Evolutionary conservation across 2,329 filamentous ascomycete species (phyloP), one percentile per base, ranked within the genome.

Genomic region (Orbilia ellipsospora): DNA sequence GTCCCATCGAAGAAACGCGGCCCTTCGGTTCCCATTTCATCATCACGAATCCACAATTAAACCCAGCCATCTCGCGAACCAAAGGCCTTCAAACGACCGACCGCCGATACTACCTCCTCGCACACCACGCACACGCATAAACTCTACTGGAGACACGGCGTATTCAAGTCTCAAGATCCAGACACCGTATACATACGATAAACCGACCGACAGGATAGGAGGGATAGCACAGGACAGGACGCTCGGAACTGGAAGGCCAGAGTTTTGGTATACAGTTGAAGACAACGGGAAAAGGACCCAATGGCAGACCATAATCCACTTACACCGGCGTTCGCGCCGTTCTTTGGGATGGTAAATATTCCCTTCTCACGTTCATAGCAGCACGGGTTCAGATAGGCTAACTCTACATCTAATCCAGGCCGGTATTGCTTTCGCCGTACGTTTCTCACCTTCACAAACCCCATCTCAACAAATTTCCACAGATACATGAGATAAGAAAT

Each of bases 241-340:
- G 8, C 5, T 7, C 31, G 31, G 31, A 36, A 7, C 31, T 7
- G 31, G 31, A 36, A 36, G 31, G 31, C 31, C 31, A 36, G 6
- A 36, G 31, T 36, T 36, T 7, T 7, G 31, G 31, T 36, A 48
- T 48, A 12, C 44, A 2, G 16, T 48, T 48, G 44, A 15, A 18
- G 16, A 48, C 44, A 18, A 48, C 44, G 44, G 44, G 16, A 48
- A 48, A 5, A 36, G 31, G 5, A 36, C 31, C 28, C 51, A 28
- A 69, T 69, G 64, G 59, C 64, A 54, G 72, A 75, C 28, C 64
- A 75, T 59, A 75, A 75, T 36, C 45, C 50, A 8, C 60, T 75
- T 28, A 75, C 64, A 55, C 72, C 72, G 59, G 64, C 72, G 23
- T 75, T 75, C 48, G 72, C 72, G 52, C 72, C 72, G 45, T 75